Evolutionary conservation across 1,284 basidiomycete species (phyloP), one percentile per base, ranked within the genome.

Genomic region (Apiotrichum siamense): DNA sequence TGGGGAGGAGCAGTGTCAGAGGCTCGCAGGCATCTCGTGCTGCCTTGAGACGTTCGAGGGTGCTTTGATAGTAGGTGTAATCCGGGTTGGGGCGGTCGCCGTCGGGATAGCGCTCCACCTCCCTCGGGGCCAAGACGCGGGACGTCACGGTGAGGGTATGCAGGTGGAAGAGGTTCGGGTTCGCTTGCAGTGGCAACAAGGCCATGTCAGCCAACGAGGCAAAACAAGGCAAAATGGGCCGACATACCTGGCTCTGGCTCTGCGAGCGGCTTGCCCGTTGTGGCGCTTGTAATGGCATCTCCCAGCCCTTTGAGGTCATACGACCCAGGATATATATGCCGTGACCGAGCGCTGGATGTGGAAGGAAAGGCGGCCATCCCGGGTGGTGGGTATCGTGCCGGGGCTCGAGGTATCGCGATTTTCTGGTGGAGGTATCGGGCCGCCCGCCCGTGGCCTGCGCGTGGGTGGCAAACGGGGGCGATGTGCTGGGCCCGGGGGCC

Each of bases 111-210:
- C 42, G 18, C 35, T 32, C 37, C 1, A 35, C 9, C 15, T 43
- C 38, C 2, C 21, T 23, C 1, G 60, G 59, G 5, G 60, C 48
- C 11, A 38, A 11, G 11, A 69, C 45, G 0, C 52, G 44, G 12
- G 55, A 47, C 13, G 69, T 62, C 17, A 70, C 42, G 1, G 62
- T 63, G 47, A 64, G 51, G 3, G 69, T 65, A 49, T 70, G 66
- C 4, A 67, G 48, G 53, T 69, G 70, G 40, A 63, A 56, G 29
- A 54, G 55, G 15, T 40, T 24, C 3, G 42, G 18, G 38, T 31
- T 21, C 20, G 29, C 33, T 50, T 36, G 15, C 15, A 40, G 21
- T 15, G 17, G 23, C 12, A 26, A 32, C 29, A 43, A 29, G 7
- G 18, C 9, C 15, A 13, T 29, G 25, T 17, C 5, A 17, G 13